Percentiles rank a stretch among this genome's conserved stretches.
phyloP scores from a whole-genome alignment of 2,329 filamentous ascomycete genomes.

The Arthroderma sp. region DNA sequence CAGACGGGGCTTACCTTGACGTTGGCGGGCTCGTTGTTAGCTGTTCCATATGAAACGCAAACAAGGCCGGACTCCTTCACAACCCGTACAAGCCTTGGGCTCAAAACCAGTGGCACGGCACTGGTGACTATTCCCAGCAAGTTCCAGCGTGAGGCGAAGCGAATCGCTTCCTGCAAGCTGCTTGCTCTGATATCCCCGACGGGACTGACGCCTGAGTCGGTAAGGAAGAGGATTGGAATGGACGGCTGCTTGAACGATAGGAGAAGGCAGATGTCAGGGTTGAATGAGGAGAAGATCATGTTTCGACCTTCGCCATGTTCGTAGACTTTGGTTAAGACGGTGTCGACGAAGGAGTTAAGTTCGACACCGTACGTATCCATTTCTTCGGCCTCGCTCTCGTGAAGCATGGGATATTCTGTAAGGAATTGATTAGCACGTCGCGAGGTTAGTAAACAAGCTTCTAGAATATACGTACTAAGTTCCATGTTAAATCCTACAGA shows the following conservation, averaged over 20 bases:
- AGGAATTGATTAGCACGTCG: not conserved
- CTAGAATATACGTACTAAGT: constrained; percentile 47
- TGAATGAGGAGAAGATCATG: constrained; percentile 94
- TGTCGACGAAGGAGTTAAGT: constrained; percentile 75
- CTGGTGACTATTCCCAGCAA: constrained; percentile 78
- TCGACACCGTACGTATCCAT: constrained; percentile 92
- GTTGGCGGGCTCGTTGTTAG: constrained; percentile 78
- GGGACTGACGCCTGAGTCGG: constrained; percentile 66
- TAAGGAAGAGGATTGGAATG: constrained; percentile 89
- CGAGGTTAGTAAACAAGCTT: not conserved
- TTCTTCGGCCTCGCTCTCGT: constrained; percentile 82
- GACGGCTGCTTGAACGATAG: constrained; percentile 94
- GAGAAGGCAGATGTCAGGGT: constrained; percentile 89
- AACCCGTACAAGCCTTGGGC: constrained; percentile 75
- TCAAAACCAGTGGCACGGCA: constrained; percentile 78
- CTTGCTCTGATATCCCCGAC: constrained; percentile 84
- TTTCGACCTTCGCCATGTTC: constrained; percentile 70
- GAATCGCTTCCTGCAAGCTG: constrained; percentile 86
- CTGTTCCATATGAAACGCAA: constrained; percentile 81
- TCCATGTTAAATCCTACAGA: constrained; percentile 94
- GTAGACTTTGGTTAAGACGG: constrained; percentile 79
- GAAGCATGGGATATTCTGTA: constrained; percentile 83
- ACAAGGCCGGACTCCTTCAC: constrained; percentile 91
- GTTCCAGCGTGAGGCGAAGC: constrained; percentile 92
- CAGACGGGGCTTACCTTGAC: constrained; percentile 54